Evolutionary conservation across 805 yeast genomes (phyloP).

Genomic region (Metschnikowia kofuensis): DNA sequence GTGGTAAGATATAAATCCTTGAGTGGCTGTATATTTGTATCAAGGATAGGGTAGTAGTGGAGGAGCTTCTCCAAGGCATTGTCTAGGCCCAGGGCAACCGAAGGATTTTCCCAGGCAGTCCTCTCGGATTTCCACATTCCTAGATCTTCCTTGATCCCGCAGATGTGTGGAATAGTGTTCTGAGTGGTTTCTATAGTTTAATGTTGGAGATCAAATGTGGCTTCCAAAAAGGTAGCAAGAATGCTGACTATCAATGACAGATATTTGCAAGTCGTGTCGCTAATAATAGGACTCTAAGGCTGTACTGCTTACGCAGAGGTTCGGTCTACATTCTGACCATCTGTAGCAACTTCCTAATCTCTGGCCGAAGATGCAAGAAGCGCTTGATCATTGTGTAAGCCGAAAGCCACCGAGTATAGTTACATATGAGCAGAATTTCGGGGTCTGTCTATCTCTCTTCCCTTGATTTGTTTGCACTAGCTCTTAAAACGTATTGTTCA

Average conservation of each 20-base stretch:
- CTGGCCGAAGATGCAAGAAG: not conserved
- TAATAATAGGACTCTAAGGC: not conserved
- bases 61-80: not conserved
- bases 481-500: not conserved
- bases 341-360: not conserved
- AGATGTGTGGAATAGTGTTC: not conserved
- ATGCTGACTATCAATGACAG: not conserved
- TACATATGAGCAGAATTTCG: not conserved
- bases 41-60: not conserved
- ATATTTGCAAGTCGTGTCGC: not conserved
- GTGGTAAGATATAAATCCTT: not conserved
- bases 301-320: not conserved
- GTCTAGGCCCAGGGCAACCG: not conserved
- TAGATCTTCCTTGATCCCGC: not conserved
- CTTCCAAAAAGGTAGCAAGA: not conserved
- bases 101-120: not conserved
- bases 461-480: not conserved
- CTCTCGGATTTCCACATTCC: not conserved
- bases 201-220: not conserved
- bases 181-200: not conserved
- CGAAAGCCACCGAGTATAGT: not conserved
- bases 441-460: not conserved
- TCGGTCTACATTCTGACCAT: not conserved
- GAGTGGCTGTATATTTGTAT: not conserved
- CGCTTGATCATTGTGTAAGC: not conserved